phyloP scores from a whole-genome alignment of 306 rosid species.

The Inga leiocalycina region DNA sequence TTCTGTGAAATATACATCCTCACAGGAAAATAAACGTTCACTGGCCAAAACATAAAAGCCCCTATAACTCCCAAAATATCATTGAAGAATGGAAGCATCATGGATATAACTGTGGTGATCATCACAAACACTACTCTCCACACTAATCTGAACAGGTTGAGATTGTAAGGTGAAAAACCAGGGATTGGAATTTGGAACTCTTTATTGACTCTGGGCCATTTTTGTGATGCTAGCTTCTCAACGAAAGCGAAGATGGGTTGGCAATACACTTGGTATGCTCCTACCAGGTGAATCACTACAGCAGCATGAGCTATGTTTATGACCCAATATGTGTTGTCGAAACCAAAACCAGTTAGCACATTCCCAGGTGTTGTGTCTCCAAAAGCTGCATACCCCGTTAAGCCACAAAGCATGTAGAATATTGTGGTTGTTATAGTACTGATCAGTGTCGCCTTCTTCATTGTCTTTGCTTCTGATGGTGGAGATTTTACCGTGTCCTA shows the following conservation, averaged over 20 bases:
- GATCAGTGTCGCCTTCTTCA: constrained; percentile 67
- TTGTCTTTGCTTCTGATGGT: constrained; percentile 82
- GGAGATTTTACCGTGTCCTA: constrained; percentile 86
- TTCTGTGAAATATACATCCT: constrained; percentile 74
- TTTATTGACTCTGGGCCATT: constrained; percentile 47
- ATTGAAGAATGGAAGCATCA: constrained; percentile 86
- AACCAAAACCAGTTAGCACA: constrained; percentile 87
- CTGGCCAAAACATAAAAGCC: constrained; percentile 84
- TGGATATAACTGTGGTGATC: constrained; percentile 62
- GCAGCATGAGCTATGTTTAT: constrained; percentile 82
- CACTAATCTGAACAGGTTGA: constrained; percentile 55
- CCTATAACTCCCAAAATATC: constrained; percentile 82
- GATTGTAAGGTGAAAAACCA: constrained; percentile 38
- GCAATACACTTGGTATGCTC: constrained; percentile 81
- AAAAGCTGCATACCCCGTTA: constrained; percentile 88
- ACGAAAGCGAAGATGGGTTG: constrained; percentile 80
- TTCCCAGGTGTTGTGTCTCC: constrained; percentile 80
- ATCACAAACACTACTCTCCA: constrained; percentile 71
- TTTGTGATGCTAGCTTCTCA: constrained; percentile 52
- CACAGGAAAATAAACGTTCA: constrained; percentile 75
- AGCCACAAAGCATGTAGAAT: constrained; percentile 77
- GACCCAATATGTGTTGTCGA: constrained; percentile 81
- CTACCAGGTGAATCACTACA: constrained; percentile 80
- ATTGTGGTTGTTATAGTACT: constrained; percentile 66
- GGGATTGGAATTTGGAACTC: constrained; percentile 58